Evolutionary conservation across 2,329 filamentous ascomycete species (phyloP), one percentile per base, ranked within the genome.

Genomic region (Xylogone sp.): DNA sequence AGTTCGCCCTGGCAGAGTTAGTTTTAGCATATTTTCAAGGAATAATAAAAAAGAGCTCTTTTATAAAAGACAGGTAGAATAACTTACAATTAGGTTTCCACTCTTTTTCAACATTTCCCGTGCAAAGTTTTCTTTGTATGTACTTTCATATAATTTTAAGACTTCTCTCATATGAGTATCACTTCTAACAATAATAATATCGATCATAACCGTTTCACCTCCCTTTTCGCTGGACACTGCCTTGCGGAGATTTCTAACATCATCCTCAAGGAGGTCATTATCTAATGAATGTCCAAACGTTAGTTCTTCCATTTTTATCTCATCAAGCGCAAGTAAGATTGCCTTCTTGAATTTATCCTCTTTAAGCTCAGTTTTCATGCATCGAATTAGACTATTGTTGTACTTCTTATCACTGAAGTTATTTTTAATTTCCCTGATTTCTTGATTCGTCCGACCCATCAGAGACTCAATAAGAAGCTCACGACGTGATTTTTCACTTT

Each of bases 301-400:
- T 5, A 16, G 34, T 57, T 97, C 92, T 59, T 94, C 88, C 81
- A 96, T 94, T 9, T 90, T 75, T 51, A 82, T 76, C 68, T 88
- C 91, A 52, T 96, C 90, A 1, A 99, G 77, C 7, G 88, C 90
- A 65, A 91, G 77, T 53, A 97, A 66, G 3, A 99, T 84, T 0
- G 92, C 92, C 57, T 84, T 86, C 56, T 96, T 91, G 74, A 97
- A 99, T 71, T 97, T 97, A 71, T 97, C 92, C 56, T 94, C 90
- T 64, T 92, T 93, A 34, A 99, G 77, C 71, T 99, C 94, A 45
- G 86, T 88, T 66, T 88, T 87, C 88, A 97, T 96, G 70, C 92
- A 97, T 62, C 84, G 83, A 50, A 79, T 80, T 48, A 97, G 73
- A 56, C 83, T 87, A 69, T 97, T 88, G 48, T 79, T 75, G 69